Evolutionary conservation across 2,329 filamentous ascomycete species (phyloP).

Genomic region (Trichoderma sp.): DNA sequence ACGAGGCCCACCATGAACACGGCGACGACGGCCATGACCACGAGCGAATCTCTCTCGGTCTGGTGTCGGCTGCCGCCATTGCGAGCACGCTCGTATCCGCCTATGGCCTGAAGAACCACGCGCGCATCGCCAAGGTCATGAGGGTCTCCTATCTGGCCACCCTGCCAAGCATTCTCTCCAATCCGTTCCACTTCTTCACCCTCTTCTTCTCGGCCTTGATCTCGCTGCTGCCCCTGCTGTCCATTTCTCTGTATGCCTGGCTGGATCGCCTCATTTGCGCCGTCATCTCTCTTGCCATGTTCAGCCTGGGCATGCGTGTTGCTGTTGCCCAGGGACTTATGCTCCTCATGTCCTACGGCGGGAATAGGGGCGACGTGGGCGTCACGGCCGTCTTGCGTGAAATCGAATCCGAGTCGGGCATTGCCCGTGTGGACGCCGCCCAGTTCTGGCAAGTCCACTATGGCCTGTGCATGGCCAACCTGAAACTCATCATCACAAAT

Average conservation of each 20-base stretch:
- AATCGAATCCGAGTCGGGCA: slow-evolving; percentile 76
- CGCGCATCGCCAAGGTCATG: slow-evolving; percentile 89
- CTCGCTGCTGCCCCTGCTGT: slow-evolving; percentile 78
- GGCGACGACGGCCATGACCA: slow-evolving; percentile 61
- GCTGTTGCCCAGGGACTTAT: slow-evolving; percentile 87
- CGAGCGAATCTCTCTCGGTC: slow-evolving; percentile 70
- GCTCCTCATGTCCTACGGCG: slow-evolving; percentile 86
- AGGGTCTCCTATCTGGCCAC: slow-evolving; percentile 79
- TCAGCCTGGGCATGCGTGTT: slow-evolving; percentile 78
- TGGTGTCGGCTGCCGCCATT: slow-evolving; percentile 80
- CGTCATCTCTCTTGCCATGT: slow-evolving; percentile 85
- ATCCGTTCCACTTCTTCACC: slow-evolving; percentile 93
- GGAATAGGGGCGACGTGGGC: slow-evolving; percentile 45
- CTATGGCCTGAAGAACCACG: slow-evolving; percentile 85
- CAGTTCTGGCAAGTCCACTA: slow-evolving; percentile 99
- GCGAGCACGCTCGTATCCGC: slow-evolving; percentile 82
- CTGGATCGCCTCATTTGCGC: slow-evolving; percentile 81
- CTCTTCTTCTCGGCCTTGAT: slow-evolving; percentile 82
- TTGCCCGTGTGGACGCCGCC: slow-evolving; percentile 81
- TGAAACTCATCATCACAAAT: slow-evolving; percentile 72
- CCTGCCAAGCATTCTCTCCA: slow-evolving; percentile 84
- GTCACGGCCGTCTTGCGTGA: slow-evolving; percentile 79
- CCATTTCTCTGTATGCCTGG: slow-evolving; percentile 77
- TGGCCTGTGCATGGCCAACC: slow-evolving; percentile 90
- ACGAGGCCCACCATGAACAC: slow-evolving; percentile 73